phyloP scores from a whole-genome alignment of 2,329 filamentous ascomycete genomes.

The Curvularia eragrostidis region DNA sequence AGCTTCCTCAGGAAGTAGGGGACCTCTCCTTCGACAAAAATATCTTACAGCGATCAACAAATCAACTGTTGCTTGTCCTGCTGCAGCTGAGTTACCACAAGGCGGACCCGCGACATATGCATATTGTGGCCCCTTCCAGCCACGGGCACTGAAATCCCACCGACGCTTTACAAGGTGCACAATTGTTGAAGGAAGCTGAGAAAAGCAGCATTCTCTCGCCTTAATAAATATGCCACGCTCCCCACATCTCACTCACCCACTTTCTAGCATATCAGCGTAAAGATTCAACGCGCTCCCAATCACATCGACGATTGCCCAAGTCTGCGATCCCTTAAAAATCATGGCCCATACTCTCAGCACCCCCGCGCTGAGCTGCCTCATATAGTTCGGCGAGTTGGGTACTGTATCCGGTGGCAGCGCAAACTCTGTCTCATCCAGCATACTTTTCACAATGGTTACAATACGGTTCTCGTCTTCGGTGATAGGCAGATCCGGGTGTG shows the following conservation, averaged over 20 bases:
- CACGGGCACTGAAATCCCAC: slow-evolving; percentile 67
- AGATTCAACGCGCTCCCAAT: slow-evolving; percentile 52
- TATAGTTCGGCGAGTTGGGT: slow-evolving; percentile 42
- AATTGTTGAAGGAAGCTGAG: slow-evolving; percentile 33
- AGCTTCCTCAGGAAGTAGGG: slow-evolving; percentile 59
- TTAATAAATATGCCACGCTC: slow-evolving; percentile 23
- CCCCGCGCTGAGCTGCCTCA: slow-evolving; percentile 49
- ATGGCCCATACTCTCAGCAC: slow-evolving; percentile 53
- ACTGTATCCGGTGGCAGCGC: slow-evolving; percentile 38
- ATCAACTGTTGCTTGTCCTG: slow-evolving; percentile 55
- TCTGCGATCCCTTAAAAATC: slow-evolving; percentile 52
- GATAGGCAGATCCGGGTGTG: slow-evolving; percentile 42
- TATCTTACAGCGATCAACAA: slow-evolving; percentile 56
- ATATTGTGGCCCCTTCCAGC: slow-evolving; percentile 55
- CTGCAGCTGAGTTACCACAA: slow-evolving; percentile 52
- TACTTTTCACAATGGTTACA: slow-evolving; percentile 46
- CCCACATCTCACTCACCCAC: slow-evolving; percentile 37
- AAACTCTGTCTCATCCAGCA: slow-evolving; percentile 53
- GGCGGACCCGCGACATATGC: slow-evolving; percentile 46
- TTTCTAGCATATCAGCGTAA: slow-evolving; percentile 51
- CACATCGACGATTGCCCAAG: slow-evolving; percentile 54
- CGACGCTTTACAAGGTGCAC: slow-evolving; percentile 56
- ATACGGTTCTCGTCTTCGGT: slow-evolving; percentile 51
- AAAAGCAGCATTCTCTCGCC: slow-evolving; percentile 24
- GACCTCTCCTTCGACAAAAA: slow-evolving; percentile 56